Conservation (phyloP, 2,329 filamentous ascomycete species). For the Chrysoporthe austroafricana region DNA sequence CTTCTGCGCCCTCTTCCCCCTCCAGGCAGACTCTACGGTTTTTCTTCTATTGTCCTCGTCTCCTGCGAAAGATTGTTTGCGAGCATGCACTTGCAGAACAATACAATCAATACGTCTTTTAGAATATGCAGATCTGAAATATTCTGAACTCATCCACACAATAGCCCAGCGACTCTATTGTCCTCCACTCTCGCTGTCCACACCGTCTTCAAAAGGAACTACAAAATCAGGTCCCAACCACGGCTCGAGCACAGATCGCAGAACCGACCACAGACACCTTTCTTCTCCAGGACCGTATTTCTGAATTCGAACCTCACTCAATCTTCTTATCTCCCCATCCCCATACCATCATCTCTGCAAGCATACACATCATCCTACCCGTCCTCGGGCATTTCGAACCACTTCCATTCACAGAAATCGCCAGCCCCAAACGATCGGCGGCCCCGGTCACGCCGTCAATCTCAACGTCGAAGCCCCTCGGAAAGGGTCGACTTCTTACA, state of each 20-base stretch:
- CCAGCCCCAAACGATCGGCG: background rate
- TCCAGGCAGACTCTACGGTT: background rate
- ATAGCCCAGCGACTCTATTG: constrained; percentile 6
- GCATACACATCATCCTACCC: background rate
- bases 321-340: no score
- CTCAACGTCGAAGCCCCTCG: background rate
- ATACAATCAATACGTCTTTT: background rate
- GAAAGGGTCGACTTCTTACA: background rate
- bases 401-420: background rate
- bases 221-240: constrained; percentile 3
- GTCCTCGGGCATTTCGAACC: background rate
- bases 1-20: background rate
- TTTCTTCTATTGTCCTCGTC: background rate
- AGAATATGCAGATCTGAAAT: constrained; percentile 7
- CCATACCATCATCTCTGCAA: background rate
- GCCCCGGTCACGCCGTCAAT: background rate
- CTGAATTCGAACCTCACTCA: background rate
- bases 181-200: background rate
- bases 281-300: background rate
- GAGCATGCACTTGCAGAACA: constrained; percentile 23
- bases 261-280: background rate
- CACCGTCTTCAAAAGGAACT: constrained; percentile 8
- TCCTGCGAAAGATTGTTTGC: constrained; percentile 2
- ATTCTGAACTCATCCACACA: constrained; percentile 1
- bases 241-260: constrained; percentile 10